Base-by-base conservation (phyloP, 129 eudicot genomes). In the Ambrosia trifida region DNA sequence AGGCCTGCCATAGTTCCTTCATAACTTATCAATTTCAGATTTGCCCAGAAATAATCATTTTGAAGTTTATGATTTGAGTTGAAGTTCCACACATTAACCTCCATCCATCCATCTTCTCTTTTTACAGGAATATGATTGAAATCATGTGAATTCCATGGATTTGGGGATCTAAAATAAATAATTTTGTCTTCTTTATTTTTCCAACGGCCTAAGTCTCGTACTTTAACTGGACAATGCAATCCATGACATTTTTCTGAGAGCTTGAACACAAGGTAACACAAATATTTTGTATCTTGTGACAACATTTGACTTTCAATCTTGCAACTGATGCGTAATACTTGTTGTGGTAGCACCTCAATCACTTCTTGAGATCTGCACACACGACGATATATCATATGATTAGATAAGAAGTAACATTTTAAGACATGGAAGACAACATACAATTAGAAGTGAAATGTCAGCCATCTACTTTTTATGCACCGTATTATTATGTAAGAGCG, bases 81-180 rank as follows among this genome's bases (percentile, higher is more conserved):
- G 20, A 61, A 61, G 17, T 35, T 61, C 66, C 66, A 61, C 66
- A 61, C 28, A 12, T 6, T 32, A 14, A 61, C 66, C 45, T 61
- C 66, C 66, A 32, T 61, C 66, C 46, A 61, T 61, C 46, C 66
- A 12, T 61, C 66, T 61, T 32, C 14, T 8, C 66, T 61, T 14
- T n/a, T 11, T 10, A 12, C 40, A 32, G 66, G 45, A 58, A 58
- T 30, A 19, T 14, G n/a, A 33, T n/a, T 32, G 4, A 61, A n/a
- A n/a, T n/a, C n/a, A n/a, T 61, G 66, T 61, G 6, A 12, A 30
- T 58, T 58, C 64, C 38, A 32, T 13, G 66, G 24, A 14, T 3
- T 16, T 7, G 68, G 50, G 6, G 49, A 7, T 63, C 49, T 63
- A 5, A 63, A 63, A 35, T 63, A 63, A 63, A 63, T 2, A 63